These are phyloP conservation scores for Eragrostis nindensis DNA, from an alignment of 176 grass and related monocot species.

Conservation along the genomic window DNA sequence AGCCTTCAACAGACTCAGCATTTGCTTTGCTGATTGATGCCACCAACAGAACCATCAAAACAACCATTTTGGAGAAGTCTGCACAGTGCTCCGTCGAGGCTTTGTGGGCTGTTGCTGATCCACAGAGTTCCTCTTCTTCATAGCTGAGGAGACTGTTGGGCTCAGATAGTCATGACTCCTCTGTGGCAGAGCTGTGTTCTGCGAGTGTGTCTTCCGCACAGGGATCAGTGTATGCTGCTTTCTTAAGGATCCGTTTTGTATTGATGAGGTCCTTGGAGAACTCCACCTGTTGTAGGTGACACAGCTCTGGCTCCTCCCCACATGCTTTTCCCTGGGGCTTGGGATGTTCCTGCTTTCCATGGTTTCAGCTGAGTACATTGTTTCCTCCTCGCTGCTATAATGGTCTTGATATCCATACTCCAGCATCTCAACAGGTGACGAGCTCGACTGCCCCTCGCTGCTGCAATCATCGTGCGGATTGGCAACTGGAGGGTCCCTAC, in stretches of 20 bases:
- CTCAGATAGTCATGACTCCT: constrained; percentile 80
- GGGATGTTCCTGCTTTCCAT: constrained; percentile 96
- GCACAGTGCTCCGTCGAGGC: constrained; percentile 49
- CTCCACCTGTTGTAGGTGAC: constrained; percentile 75
- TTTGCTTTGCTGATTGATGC: constrained; percentile 21
- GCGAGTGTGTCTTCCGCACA: constrained; percentile 65
- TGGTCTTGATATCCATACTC: constrained; percentile 51
- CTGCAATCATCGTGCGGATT: constrained; percentile 38
- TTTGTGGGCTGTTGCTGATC: constrained; percentile 62
- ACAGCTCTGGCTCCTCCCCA: constrained; percentile 88
- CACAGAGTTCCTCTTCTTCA: constrained; percentile 81
- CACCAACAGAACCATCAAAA: constrained; percentile 46
- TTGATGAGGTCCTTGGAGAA: constrained; percentile 56
- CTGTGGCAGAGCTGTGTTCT: constrained; percentile 53
- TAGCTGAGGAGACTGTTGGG: constrained; percentile 85
- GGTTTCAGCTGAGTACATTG: constrained; percentile 98
- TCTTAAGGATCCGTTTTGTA: constrained; percentile 48
- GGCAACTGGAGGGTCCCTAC: constrained; percentile 46
- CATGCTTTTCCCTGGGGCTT: constrained; percentile 66
- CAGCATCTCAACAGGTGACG: constrained; percentile 53
- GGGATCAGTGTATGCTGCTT: constrained; percentile 69
- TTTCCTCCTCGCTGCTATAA: constrained; percentile 78
- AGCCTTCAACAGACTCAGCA: neutral
- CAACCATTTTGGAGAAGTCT: constrained; percentile 84
- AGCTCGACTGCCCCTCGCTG: constrained; percentile 73